Evolutionary conservation across 306 rosid species (phyloP).

Genomic region (Prunus mume): DNA sequence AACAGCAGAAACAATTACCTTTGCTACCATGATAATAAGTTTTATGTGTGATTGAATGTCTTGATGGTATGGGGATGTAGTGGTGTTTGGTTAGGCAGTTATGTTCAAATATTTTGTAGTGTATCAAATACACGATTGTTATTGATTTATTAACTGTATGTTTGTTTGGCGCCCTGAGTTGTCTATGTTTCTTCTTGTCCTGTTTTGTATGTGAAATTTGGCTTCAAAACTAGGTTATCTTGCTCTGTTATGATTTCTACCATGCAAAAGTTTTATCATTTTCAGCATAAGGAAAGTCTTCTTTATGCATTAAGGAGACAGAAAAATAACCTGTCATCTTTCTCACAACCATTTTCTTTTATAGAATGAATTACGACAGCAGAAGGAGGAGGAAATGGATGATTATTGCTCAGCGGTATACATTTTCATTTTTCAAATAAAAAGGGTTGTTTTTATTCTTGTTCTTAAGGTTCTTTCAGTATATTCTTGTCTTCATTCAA

Average conservation of each 20-base stretch:
- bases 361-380: conserved; percentile 87
- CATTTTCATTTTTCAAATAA: not conserved
- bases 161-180: not conserved
- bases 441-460: not conserved
- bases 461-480: not conserved
- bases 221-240: not conserved
- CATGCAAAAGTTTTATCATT: not conserved
- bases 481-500: not conserved
- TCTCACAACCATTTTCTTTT: conserved; percentile 14
- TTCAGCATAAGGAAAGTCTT: not conserved
- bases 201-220: not conserved
- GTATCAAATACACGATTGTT: not conserved
- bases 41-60: not conserved
- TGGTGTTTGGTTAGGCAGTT: not conserved
- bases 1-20: not conserved
- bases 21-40: not conserved
- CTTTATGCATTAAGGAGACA: not conserved
- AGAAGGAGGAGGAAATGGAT: conserved; percentile 95
- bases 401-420: conserved; percentile 91
- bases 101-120: not conserved
- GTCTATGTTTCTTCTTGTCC: not conserved
- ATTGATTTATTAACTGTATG: not conserved
- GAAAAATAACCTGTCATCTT: not conserved
- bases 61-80: not conserved
- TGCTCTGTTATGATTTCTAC: not conserved